Conservation (phyloP, 2,329 filamentous ascomycete species). For the Calonectria naviculata region DNA sequence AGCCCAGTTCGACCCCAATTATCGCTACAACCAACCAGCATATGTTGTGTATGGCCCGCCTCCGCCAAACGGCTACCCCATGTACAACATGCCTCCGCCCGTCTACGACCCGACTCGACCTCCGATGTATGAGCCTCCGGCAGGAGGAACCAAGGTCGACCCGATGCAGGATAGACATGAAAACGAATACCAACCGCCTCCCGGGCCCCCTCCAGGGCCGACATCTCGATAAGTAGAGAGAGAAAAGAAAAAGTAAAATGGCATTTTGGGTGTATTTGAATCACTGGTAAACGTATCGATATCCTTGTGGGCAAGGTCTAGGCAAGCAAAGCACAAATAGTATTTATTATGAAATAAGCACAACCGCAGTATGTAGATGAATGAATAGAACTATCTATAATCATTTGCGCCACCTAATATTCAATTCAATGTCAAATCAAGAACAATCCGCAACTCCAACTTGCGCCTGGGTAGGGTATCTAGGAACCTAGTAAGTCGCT, state of each 20-base stretch:
- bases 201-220: conserved; percentile 55
- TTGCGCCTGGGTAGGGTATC: conserved; percentile 36
- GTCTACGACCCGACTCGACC: conserved; percentile 70
- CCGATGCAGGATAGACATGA: conserved; percentile 54
- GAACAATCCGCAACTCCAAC: conserved; percentile 34
- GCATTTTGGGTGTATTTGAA: conserved; percentile 1
- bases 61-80: conserved; percentile 41
- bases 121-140: conserved; percentile 65
- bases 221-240: not conserved
- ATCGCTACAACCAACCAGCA: conserved; percentile 54
- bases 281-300: conserved; percentile 5
- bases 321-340: not conserved
- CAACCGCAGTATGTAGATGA: conserved; percentile 12
- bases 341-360: not conserved
- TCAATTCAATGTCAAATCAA: not conserved
- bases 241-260: not conserved
- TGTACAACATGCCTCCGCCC: conserved; percentile 58
- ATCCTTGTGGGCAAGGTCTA: not conserved
- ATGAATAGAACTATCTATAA: conserved; percentile 7
- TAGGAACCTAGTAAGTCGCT: conserved; percentile 7
- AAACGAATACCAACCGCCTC: conserved; percentile 52
- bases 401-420: not conserved
- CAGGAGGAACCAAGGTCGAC: conserved; percentile 64
- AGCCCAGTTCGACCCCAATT: conserved; percentile 60
- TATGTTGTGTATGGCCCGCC: conserved; percentile 50